Base-by-base conservation (phyloP, 257 asterid species). In the Gynochthodes officinalis region DNA sequence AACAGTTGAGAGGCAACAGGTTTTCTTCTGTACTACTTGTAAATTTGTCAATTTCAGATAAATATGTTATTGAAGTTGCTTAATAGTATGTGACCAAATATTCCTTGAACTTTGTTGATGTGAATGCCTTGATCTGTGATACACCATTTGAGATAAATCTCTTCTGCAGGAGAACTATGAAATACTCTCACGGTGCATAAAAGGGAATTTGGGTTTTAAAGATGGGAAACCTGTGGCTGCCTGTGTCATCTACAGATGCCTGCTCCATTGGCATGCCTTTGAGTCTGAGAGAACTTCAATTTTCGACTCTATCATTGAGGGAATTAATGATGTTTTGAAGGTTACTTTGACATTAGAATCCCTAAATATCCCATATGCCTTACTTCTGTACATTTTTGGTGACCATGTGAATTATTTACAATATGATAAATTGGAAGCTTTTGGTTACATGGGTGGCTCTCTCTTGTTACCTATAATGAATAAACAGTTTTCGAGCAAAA, bases 171-270 rank as follows among this genome's bases (percentile, higher is more conserved):
- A 87, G 69, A 89, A 85, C 78, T 64, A 76, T 48, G 98, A 95
- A 76, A 80, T 95, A 79, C 88, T 95, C 67, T 86, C 91, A 40
- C 90, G 92, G 66, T 95, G 99, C 82, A 92, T 92, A 52, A 92
- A 90, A 83, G 97, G 90, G 78, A 88, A 85, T 67, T 76, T 92
- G 91, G 98, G 94, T 68, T 95, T 92, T 84, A 85, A 88, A 77
- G 95, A 90, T 83, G 98, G 97, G 76, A 95, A 86, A 75, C 98
- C 99, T 19, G 79, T 89, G 63, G 98, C 98, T 72, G 98, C 98
- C 50, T 90, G 96, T 78, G 91, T 95, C 80, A 90, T 95, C 80
- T 95, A 90, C 76, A 90, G 90, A 77, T 92, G 97, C 86, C 99
- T 95, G 69, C 79, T 89, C 61, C 99, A 90, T 61, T 95, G 99